Conservation (phyloP, 805 yeast species). For the Myxozyma kluyveri region DNA sequence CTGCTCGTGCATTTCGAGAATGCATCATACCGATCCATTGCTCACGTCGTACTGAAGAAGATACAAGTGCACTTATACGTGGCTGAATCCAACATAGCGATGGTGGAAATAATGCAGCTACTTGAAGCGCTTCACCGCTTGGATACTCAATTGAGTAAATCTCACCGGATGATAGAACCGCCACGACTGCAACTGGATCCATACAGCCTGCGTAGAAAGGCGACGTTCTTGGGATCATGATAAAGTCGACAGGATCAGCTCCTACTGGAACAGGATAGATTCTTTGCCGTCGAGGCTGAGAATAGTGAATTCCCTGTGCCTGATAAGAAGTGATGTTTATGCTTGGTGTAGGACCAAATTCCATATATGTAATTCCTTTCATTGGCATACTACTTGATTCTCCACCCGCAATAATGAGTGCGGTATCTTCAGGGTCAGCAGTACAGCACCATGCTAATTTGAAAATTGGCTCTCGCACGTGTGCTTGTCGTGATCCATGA, state of each 20-base stretch:
- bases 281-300: slow-evolving; percentile 55
- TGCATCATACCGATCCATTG: slow-evolving; percentile 80
- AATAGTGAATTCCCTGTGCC: slow-evolving; percentile 74
- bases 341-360: slow-evolving; percentile 76
- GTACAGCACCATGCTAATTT: slow-evolving; percentile 76
- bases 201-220: slow-evolving; percentile 82
- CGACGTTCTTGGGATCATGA: slow-evolving; percentile 56
- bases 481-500: neutral
- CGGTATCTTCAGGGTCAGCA: slow-evolving; percentile 74
- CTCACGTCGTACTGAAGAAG: slow-evolving; percentile 57
- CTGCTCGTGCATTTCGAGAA: slow-evolving; percentile 34
- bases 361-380: slow-evolving; percentile 53
- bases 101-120: slow-evolving; percentile 71
- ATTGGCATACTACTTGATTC: slow-evolving; percentile 46
- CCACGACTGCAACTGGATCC: slow-evolving; percentile 64
- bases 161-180: slow-evolving; percentile 62
- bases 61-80: slow-evolving; percentile 54
- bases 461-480: slow-evolving; percentile 41
- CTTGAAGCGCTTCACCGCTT: slow-evolving; percentile 50
- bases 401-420: slow-evolving; percentile 68
- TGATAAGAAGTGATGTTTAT: slow-evolving; percentile 80
- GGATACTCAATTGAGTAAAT: slow-evolving; percentile 61
- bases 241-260: slow-evolving; percentile 45
- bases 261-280: slow-evolving; percentile 54
- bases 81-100: slow-evolving; percentile 78